Conservation (phyloP, 257 asterid species). For the Voacanga thouarsii region DNA sequence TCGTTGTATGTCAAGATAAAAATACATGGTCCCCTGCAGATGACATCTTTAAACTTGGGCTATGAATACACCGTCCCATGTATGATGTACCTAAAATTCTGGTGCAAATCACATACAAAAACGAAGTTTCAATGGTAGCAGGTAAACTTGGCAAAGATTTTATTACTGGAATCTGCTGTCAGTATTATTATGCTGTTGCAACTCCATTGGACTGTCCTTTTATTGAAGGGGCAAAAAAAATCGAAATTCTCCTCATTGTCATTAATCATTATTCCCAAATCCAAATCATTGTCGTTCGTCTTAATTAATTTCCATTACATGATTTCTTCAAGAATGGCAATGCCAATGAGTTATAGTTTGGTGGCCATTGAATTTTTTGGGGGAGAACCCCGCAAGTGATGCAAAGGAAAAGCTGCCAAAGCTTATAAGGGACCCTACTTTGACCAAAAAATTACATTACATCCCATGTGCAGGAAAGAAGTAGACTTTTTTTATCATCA, state of each 20-base stretch:
- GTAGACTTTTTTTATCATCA: not conserved
- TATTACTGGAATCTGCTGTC: not conserved
- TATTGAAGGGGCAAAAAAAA: not conserved
- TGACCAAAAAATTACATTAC: constrained; percentile 14
- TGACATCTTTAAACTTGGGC: constrained; percentile 2
- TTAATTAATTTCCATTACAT: not conserved
- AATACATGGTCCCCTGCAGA: constrained; percentile 21
- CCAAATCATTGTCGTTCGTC: not conserved
- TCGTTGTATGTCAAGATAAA: not conserved
- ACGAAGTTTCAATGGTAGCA: constrained; percentile 9
- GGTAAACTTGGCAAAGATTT: constrained; percentile 10
- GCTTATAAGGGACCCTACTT: constrained; percentile 9
- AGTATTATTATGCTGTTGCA: not conserved
- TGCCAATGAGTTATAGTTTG: too few relatives aligned
- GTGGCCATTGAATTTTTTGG: constrained; percentile 1
- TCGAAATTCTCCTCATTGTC: not conserved
- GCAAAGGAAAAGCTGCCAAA: constrained; percentile 18
- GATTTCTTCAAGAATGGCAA: not conserved
- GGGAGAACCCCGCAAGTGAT: not conserved
- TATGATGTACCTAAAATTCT: constrained; percentile 11
- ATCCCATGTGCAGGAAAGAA: constrained; percentile 29
- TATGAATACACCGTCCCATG: constrained; percentile 12
- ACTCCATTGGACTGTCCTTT: not conserved
- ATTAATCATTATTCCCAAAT: constrained; percentile 3
- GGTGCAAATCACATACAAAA: not conserved